Base-by-base conservation (phyloP, 352 stramenopile species). In the Phytopythium litorale region DNA sequence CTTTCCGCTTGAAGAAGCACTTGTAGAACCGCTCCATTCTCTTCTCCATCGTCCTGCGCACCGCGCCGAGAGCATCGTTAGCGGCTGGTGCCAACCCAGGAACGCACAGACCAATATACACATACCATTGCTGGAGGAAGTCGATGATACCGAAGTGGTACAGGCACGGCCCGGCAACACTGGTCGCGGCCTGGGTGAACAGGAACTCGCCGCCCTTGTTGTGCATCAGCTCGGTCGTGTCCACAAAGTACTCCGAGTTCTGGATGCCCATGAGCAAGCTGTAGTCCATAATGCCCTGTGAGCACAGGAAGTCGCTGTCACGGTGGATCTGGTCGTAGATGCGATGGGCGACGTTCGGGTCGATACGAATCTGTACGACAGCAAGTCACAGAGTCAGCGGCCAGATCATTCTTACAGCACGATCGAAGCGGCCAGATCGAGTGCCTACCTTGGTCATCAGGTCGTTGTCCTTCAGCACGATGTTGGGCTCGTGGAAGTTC, bases 101-200 rank as follows among this genome's bases (percentile, higher is more conserved):
- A 21, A 52, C 12, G 56, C 38, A 25, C 6, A 25, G 25, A 30
- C 21, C 51, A 18, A 11, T 33, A n/a, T 23, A 19, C 7, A 81
- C 84, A 62, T 63, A 91, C 87, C 87, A 97, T 62, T 96, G 84
- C 73, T 97, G 89, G 49, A 97, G 65, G 48, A 97, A 94, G 62
- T 97, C 89, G 64, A 97, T 97, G 65, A 97, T 96, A 57, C 89
- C 89, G 53, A 97, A 94, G 63, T 97, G 89, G 73, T 97, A 97
- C 38, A 96, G 68, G 33, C 84, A 92, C 49, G 89, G 89, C 38
- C 87, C 88, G 23, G 88, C 88, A 25, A 97, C 87, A 63, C 87
- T 96, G 30, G 84, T 94, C 21, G 87, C 87, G 0, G 84, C 73
- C 65, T 96, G 87, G 21, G 84, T 94, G 58, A 89, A 92, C 46